phyloP scores from a whole-genome alignment of 2,329 filamentous ascomycete genomes.

The Ophiocordyceps camponoti-floridani region DNA sequence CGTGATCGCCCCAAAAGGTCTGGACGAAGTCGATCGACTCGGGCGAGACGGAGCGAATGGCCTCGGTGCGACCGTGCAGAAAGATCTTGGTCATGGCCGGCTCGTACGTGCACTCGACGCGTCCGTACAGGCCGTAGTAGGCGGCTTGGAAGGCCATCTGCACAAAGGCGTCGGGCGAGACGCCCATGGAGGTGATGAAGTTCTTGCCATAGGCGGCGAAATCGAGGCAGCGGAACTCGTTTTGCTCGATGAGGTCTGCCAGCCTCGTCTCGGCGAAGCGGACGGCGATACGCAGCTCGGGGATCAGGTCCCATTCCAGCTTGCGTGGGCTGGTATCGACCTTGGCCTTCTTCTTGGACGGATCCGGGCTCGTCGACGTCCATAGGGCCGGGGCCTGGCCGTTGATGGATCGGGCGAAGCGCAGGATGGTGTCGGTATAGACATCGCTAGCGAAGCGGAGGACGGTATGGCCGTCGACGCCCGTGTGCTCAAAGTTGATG shows the following conservation, averaged over 20 bases:
- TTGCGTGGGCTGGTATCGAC: conserved; percentile 90
- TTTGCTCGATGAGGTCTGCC: conserved; percentile 87
- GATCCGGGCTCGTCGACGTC: conserved; percentile 80
- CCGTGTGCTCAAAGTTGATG: conserved; percentile 98
- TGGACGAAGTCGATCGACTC: conserved; percentile 80
- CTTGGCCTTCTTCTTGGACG: conserved; percentile 78
- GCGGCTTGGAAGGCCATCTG: conserved; percentile 99
- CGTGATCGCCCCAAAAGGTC: conserved; percentile 87
- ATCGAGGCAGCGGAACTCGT: conserved; percentile 86
- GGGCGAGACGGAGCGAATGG: conserved; percentile 68
- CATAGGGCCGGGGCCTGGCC: conserved; percentile 81
- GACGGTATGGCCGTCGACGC: conserved; percentile 93
- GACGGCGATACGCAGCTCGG: conserved; percentile 76
- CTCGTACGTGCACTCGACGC: conserved; percentile 89
- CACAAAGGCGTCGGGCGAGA: conserved; percentile 92
- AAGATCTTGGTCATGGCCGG: conserved; percentile 96
- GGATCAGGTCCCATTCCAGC: conserved; percentile 92
- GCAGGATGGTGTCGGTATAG: conserved; percentile 93
- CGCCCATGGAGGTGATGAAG: conserved; percentile 92
- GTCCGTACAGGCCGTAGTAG: conserved; percentile 90
- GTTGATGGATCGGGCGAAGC: conserved; percentile 90
- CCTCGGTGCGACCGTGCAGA: conserved; percentile 87
- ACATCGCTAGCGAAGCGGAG: conserved; percentile 90
- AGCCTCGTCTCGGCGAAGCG: conserved; percentile 91
- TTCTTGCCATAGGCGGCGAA: conserved; percentile 87